Base-by-base conservation (phyloP, 2,329 filamentous ascomycete species). In the Microthyrium microscopicum region DNA sequence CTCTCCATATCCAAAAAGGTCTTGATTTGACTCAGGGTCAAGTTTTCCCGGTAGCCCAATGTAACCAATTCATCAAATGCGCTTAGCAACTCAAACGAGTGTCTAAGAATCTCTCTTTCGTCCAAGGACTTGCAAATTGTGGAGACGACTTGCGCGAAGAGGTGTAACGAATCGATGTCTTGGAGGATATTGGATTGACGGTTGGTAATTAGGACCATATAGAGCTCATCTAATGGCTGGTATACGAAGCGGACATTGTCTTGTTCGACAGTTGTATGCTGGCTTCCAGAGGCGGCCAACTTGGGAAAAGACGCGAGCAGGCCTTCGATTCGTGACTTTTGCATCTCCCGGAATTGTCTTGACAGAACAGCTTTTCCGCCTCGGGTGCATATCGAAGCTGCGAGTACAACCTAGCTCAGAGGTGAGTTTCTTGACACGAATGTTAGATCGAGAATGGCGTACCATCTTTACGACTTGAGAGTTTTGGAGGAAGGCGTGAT, bases 221-320 rank as follows among this genome's bases (percentile, higher is more conserved):
- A 98, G 43, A 98, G 76, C 65, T 98, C 91, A 61, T 98, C 91
- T 43, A 98, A 70, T 39, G 89, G 91, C 57, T 98, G 89, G 66
- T 98, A 98, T 38, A 98, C 89, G 54, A 94, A 98, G 62, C 89
- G 87, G 51, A 98, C 89, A 64, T 93, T 95, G 64, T 98, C 91
- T 61, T 95, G 85, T 61, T 98, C 89, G 49, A 95, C 85, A 5
- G 82, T 98, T 19, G 89, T 98, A 59, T 98, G 89, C 60, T 98
- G 89, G 33, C 84, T 94, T 40, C 85, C 81, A 41, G 81, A 84
- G 57, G 94, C 85, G 50, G 89, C 85, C 38, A 95, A 79, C 63
- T 98, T 98, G 36, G 89, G 91, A 54, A 98, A 94, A 6, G 87
- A 92, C 43, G 91, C 89, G 37, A 98, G 77, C 37, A 98, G 74